Conservation (phyloP, 2,329 filamentous ascomycete species). For the Lachnellula subtilissima region DNA sequence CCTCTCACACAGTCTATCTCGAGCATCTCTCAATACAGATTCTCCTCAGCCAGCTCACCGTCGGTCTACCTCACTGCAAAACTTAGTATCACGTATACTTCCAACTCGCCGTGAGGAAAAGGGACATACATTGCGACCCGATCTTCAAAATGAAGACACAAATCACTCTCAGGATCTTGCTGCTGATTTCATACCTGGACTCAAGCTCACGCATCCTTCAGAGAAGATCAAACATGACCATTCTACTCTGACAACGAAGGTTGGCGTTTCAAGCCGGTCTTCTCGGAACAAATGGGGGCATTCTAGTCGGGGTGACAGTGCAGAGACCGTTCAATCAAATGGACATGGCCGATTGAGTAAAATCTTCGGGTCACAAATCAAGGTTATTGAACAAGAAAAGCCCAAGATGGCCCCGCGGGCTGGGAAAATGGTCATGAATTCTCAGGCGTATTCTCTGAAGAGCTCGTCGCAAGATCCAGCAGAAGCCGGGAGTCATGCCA, state of each 20-base stretch:
- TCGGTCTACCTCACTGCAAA: conserved; percentile 11
- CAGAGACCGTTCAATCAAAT: no score
- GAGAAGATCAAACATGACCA: not conserved
- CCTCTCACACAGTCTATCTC: no score
- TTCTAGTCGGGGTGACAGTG: not conserved
- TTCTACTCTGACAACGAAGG: not conserved
- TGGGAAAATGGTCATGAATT: not conserved
- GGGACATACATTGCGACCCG: conserved; percentile 10
- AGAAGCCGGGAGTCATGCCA: not conserved
- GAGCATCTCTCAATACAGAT: no score
- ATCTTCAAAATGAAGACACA: not conserved
- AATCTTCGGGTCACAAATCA: not conserved
- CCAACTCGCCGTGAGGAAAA: conserved; percentile 12
- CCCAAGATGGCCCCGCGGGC: no score
- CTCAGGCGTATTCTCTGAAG: no score
- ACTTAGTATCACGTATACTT: conserved; percentile 11
- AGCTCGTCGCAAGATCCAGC: not conserved
- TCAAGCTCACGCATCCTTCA: not conserved
- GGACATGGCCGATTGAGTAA: not conserved
- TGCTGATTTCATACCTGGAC: no score
- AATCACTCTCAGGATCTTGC: not conserved
- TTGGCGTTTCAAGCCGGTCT: not conserved
- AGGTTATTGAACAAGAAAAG: no score
- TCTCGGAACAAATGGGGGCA: not conserved
- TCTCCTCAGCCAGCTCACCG: not conserved